Evolutionary conservation across 1,284 basidiomycete species (phyloP).

Genomic region (Trichosporon sp.): DNA sequence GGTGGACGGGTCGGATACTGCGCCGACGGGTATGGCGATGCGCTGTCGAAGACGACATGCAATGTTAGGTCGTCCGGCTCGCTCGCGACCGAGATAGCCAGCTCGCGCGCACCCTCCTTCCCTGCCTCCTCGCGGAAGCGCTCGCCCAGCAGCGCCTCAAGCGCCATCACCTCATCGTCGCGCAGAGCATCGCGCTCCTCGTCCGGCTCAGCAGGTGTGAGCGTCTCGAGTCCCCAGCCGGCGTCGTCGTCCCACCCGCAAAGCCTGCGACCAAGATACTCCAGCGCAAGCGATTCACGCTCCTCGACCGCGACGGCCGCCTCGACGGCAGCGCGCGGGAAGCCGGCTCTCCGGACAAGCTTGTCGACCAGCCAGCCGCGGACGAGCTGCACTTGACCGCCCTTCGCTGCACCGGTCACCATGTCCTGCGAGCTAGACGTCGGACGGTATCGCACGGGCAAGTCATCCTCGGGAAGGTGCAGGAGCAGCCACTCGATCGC

Average conservation of each 20-base stretch:
- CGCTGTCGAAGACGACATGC: conserved; percentile 59
- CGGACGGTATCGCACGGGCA: conserved; percentile 63
- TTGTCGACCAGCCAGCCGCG: conserved; percentile 77
- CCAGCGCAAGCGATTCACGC: conserved; percentile 43
- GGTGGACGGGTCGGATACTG: conserved; percentile 55
- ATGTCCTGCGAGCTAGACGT: conserved; percentile 59
- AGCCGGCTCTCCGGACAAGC: conserved; percentile 76
- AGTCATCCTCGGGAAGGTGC: conserved; percentile 50
- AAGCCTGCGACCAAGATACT: conserved; percentile 44
- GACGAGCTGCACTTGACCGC: conserved; percentile 57
- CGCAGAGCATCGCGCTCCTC: conserved; percentile 56
- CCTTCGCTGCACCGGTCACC: conserved; percentile 50
- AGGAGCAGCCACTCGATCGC: conserved; percentile 53
- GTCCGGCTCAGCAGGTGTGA: conserved; percentile 47
- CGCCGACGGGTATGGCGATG: conserved; percentile 56
- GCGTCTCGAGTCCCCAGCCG: conserved; percentile 48
- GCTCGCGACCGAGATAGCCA: conserved; percentile 16
- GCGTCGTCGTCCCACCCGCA: conserved; percentile 48
- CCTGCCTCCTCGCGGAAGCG: conserved; percentile 46
- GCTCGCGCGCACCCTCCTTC: conserved; percentile 22
- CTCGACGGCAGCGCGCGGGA: conserved; percentile 67
- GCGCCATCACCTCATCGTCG: conserved; percentile 63
- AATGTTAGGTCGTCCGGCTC: conserved; percentile 58
- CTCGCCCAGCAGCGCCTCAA: conserved; percentile 54
- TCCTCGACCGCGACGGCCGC: conserved; percentile 48